A percentile compares a stretch with the other conserved stretches of the same genome.
Evolutionary conservation across 176 grass and related monocot species (phyloP).

Genomic region (Zea luxurians): DNA sequence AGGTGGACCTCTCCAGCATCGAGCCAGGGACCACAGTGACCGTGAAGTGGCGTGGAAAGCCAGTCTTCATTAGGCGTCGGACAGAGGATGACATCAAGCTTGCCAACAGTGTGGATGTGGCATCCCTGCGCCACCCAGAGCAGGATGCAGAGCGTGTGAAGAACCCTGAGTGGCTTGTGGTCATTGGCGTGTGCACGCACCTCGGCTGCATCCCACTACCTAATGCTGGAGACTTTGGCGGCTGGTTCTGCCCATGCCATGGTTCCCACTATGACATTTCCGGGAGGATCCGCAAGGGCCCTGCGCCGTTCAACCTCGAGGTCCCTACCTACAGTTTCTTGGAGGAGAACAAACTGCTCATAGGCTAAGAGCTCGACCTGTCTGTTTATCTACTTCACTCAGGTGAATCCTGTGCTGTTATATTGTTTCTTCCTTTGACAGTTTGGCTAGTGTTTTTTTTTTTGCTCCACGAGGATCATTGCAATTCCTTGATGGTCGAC

Average conservation of each 20-base stretch:
- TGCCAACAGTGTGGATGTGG: conserved; percentile 74
- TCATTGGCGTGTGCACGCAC: conserved; percentile 87
- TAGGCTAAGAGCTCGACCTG: conserved; percentile 49
- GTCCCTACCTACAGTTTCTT: conserved; percentile 82
- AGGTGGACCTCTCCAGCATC: conserved; percentile 83
- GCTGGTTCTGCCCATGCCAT: conserved; percentile 94
- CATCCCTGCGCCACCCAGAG: conserved; percentile 70
- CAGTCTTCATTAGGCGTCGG: conserved; percentile 77
- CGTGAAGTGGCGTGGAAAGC: conserved; percentile 94
- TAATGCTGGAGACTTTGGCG: conserved; percentile 79
- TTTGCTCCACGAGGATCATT: conserved; percentile 39
- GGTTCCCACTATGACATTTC: conserved; percentile 91
- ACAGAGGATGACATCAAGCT: conserved; percentile 85
- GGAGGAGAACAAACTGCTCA: conserved; percentile 80
- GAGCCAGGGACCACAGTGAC: conserved; percentile 79
- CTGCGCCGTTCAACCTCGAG: conserved; percentile 81
- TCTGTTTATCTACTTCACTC: conserved; percentile 26
- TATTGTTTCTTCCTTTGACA: conserved; percentile 26
- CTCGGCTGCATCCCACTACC: conserved; percentile 89
- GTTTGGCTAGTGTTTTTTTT: conserved; percentile 26
- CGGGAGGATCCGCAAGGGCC: conserved; percentile 83
- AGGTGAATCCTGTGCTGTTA: conserved; percentile 38
- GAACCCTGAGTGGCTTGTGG: conserved; percentile 84
- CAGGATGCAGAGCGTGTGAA: conserved; percentile 67
- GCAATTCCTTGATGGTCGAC: neutral